Evolutionary conservation across 257 asterid genomes (phyloP), one percentile per base, ranked within the genome.

Genomic region (Jaltomata sinuosa): DNA sequence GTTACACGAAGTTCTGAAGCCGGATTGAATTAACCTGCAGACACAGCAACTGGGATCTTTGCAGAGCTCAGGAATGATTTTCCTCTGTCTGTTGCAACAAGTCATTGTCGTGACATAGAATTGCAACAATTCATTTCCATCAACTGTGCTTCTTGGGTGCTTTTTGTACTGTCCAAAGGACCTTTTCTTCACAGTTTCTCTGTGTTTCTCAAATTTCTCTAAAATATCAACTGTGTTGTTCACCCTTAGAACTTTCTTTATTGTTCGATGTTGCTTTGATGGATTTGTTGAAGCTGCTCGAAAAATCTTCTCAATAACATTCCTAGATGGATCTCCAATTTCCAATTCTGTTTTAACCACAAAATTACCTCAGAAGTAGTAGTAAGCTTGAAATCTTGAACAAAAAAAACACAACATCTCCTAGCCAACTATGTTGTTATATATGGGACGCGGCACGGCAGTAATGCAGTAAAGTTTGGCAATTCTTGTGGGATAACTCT

Each of bases 71-170:
- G 86, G 76, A 5, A 83, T 67, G n/a, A 10, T 67, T 22, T 5
- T 40, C 50, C 34, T 22, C 10, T 67, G 29, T 3, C 57, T 40
- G 22, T 52, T 18, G 65, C 89, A 89, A 83, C 91, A 87, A 15
- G 42, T 79, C 84, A 87, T 84, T 67, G 91, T 84, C 8, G 90
- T 85, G 65, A 88, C 88, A 57, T 89, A 84, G 85, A 87, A 89
- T 25, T 59, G 87, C 81, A 87, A 81, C 55, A 89, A 4, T 62
- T 87, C 86, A 9, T 89, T 85, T 47, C 90, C 89, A 25, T 85
- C 88, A 80, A 87, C 86, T 8, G 27, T 87, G 85, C 45, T 84
- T 83, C 90, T 85, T 16, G 88, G 88, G 27, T 89, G 83, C 10
- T 45, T 12, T 25, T 72, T 83, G 22, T 64, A 45, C n/a, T 68